A percentile compares a stretch with the other conserved stretches of the same genome.
Evolutionary conservation across 2,329 filamentous ascomycete species (phyloP).

Genomic region (Xylaria sp.): DNA sequence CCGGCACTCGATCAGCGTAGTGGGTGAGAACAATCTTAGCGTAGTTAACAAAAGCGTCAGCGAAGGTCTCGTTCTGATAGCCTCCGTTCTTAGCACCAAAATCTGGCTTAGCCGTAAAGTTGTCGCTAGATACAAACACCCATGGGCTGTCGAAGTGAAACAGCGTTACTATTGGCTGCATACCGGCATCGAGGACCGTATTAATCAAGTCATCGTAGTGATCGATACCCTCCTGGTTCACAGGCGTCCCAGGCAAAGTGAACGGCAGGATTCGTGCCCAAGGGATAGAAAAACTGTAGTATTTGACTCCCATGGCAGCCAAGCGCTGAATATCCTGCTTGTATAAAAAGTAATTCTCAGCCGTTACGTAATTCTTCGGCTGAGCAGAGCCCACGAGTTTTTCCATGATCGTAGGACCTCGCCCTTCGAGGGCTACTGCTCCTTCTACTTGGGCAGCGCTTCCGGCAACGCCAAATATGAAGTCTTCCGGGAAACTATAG

Average conservation of each 20-base stretch:
- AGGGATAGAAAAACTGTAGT: slow-evolving; percentile 63
- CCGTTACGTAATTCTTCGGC: slow-evolving; percentile 52
- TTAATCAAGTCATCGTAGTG: slow-evolving; percentile 60
- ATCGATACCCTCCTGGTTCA: slow-evolving; percentile 61
- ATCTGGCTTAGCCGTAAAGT: slow-evolving; percentile 1
- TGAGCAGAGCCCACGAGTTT: slow-evolving; percentile 46
- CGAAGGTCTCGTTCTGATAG: slow-evolving; percentile 50
- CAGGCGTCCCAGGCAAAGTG: slow-evolving; percentile 58
- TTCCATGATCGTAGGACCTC: slow-evolving; percentile 56
- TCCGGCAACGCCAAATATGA: slow-evolving; percentile 60
- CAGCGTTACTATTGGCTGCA: slow-evolving; percentile 9
- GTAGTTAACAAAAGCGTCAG: slow-evolving; percentile 63
- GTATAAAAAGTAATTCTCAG: slow-evolving; percentile 65
- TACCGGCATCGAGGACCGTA: background rate
- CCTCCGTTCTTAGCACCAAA: slow-evolving; percentile 1
- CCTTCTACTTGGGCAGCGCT: slow-evolving; percentile 60
- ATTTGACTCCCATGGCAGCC: slow-evolving; percentile 61
- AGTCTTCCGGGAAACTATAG: slow-evolving; percentile 60
- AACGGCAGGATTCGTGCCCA: slow-evolving; percentile 66
- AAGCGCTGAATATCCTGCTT: slow-evolving; percentile 66
- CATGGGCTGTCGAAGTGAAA: slow-evolving; percentile 3
- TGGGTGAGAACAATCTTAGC: slow-evolving; percentile 62
- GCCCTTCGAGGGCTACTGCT: slow-evolving; percentile 56
- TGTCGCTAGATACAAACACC: slow-evolving; percentile 5
- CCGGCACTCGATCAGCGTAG: slow-evolving; percentile 61